Evolutionary conservation across 352 stramenopile genomes (phyloP).

Genomic region (Phytophthora constricta): DNA sequence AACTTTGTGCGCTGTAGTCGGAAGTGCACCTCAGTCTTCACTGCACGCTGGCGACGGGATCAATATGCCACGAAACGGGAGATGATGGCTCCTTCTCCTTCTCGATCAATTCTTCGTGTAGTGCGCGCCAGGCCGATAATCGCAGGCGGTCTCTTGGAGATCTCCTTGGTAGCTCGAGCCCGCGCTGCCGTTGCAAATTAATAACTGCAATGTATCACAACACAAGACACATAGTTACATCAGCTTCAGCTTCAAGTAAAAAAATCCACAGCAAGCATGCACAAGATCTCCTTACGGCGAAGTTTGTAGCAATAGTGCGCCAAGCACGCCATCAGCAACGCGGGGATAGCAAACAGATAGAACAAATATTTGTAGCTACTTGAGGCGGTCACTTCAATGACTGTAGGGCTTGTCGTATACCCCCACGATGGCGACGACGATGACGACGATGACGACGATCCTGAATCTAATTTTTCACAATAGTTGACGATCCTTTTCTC

Average conservation of each 20-base stretch:
- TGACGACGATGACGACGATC: too few relatives aligned
- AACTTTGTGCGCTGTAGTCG: too few relatives aligned
- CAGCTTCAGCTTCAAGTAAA: too few relatives aligned
- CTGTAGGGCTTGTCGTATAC: not conserved
- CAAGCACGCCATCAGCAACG: not conserved
- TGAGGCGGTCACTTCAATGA: not conserved
- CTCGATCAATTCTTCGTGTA: constrained; percentile 45
- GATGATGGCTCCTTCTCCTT: constrained; percentile 32
- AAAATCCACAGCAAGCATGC: too few relatives aligned
- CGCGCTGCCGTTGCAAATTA: constrained; percentile 10
- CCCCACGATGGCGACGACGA: not conserved
- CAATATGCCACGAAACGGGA: constrained; percentile 18
- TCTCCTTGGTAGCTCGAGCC: constrained; percentile 23
- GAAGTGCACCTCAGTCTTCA: too few relatives aligned
- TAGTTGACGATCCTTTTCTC: constrained; percentile 17
- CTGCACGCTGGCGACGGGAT: constrained; percentile 19
- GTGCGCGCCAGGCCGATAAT: constrained; percentile 38
- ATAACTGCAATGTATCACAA: constrained; percentile 15
- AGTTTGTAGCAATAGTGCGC: not conserved
- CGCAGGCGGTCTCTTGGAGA: constrained; percentile 30
- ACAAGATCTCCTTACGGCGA: not conserved
- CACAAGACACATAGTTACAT: not conserved
- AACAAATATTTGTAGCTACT: constrained; percentile 3
- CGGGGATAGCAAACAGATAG: not conserved
- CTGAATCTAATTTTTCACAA: constrained; percentile 28